These are phyloP conservation scores for Yamadazyma olivae DNA, from an alignment of 805 yeast genomes.

Conservation along the genomic window DNA sequence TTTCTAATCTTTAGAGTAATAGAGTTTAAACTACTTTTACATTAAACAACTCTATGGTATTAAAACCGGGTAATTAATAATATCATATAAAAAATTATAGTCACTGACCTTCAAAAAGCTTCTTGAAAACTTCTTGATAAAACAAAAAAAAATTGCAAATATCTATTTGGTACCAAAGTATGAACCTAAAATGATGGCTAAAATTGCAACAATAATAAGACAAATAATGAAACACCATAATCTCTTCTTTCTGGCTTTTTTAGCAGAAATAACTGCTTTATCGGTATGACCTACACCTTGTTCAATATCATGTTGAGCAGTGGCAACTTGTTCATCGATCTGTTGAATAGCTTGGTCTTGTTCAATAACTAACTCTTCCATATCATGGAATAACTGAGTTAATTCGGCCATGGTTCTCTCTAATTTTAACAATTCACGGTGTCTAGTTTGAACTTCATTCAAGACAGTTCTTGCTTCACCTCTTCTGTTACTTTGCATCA, in stretches of 20 bases:
- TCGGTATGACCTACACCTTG: slow-evolving; percentile 92
- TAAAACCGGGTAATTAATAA: no score
- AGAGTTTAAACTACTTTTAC: not conserved
- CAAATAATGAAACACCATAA: slow-evolving; percentile 76
- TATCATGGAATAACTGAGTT: slow-evolving; percentile 90
- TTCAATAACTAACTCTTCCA: slow-evolving; percentile 94
- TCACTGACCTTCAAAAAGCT: not conserved
- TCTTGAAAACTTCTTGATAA: no score
- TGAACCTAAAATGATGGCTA: slow-evolving; percentile 69
- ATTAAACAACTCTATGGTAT: slow-evolving; percentile 2
- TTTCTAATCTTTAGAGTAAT: not conserved
- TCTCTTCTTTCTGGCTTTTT: slow-evolving; percentile 87
- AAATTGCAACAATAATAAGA: slow-evolving; percentile 54
- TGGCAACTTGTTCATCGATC: slow-evolving; percentile 74
- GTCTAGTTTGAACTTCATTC: slow-evolving; percentile 94
- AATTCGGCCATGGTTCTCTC: slow-evolving; percentile 95
- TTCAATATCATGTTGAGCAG: slow-evolving; percentile 88
- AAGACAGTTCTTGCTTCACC: slow-evolving; percentile 95
- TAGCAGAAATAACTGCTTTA: slow-evolving; percentile 84
- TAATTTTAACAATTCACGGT: slow-evolving; percentile 89
- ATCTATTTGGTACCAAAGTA: slow-evolving; percentile 37
- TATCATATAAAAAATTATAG: no score
- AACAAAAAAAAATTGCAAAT: not conserved
- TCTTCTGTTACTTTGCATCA: slow-evolving; percentile 79
- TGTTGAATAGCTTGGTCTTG: slow-evolving; percentile 87